These are phyloP conservation scores for Vitis labrusca DNA, from an alignment of 164 flowering plant genomes.

Conservation along the genomic window DNA sequence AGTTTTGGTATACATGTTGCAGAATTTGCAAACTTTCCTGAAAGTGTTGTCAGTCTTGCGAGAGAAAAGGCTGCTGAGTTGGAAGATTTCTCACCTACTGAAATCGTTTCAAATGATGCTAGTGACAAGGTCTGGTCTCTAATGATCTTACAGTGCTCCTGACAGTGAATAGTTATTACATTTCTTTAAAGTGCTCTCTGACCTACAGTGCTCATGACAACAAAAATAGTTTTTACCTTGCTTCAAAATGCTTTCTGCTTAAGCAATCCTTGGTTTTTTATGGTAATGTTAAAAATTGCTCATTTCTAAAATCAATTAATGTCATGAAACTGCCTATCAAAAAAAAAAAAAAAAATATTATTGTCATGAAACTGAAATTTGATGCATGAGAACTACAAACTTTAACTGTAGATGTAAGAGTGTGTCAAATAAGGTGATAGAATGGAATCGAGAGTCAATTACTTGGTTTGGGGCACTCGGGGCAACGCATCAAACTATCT, in stretches of 20 bases:
- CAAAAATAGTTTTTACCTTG: not conserved
- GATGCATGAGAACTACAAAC: no score
- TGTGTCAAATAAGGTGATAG: no score
- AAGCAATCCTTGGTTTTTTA: not conserved
- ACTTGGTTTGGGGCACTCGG: no score
- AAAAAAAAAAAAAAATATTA: no score
- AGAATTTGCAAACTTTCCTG: slow-evolving; percentile 96
- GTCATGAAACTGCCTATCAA: no score
- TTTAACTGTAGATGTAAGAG: no score
- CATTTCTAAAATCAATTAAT: no score
- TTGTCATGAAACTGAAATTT: no score
- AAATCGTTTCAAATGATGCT: slow-evolving; percentile 34
- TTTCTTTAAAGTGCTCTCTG: not conserved
- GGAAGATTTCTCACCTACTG: slow-evolving; percentile 82
- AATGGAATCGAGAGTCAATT: no score
- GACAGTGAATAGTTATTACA: no score
- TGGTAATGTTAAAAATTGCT: not conserved
- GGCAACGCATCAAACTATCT: no score
- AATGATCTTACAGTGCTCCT: not conserved
- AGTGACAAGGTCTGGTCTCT: slow-evolving; percentile 44
- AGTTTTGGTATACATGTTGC: slow-evolving; percentile 99
- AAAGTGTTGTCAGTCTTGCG: slow-evolving; percentile 84
- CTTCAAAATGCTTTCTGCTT: not conserved
- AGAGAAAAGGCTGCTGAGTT: slow-evolving; percentile 94
- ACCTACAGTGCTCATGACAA: not conserved